These are phyloP conservation scores for Daldinia eschscholtzii DNA, from an alignment of 2,329 filamentous ascomycete species.

Conservation along the genomic window DNA sequence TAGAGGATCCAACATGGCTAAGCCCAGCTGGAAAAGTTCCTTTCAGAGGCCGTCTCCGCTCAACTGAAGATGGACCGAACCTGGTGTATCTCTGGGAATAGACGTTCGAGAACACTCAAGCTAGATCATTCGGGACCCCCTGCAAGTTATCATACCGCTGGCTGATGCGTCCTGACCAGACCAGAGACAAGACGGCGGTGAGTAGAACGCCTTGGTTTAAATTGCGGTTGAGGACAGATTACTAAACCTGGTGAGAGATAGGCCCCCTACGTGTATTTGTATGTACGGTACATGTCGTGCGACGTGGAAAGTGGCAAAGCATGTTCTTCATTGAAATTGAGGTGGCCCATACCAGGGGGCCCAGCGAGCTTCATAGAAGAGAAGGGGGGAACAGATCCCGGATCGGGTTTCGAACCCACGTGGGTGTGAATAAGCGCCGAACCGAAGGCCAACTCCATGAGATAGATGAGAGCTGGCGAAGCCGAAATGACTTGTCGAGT, in stretches of 20 bases:
- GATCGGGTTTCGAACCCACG: conserved; percentile 31
- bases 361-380: background rate
- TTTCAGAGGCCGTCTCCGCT: conserved; percentile 23
- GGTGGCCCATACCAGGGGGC: conserved; percentile 1
- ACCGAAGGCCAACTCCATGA: conserved; percentile 22
- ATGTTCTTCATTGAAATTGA: conserved; percentile 28
- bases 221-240: conserved; percentile 9
- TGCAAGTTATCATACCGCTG: conserved; percentile 24
- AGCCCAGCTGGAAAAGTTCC: conserved; percentile 24
- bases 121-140: conserved; percentile 26
- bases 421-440: conserved; percentile 28
- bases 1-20: conserved; percentile 7
- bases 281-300: conserved; percentile 29
- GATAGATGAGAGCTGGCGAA: background rate
- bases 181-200: conserved; percentile 5
- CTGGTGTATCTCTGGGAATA: conserved; percentile 21
- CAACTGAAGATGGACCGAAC: conserved; percentile 37
- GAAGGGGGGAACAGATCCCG: conserved; percentile 15
- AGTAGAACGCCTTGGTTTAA: background rate
- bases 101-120: conserved; percentile 17
- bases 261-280: background rate
- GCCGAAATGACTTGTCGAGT: conserved; percentile 9
- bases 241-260: conserved; percentile 3
- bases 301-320: conserved; percentile 16
- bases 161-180: conserved; percentile 29